Conservation (phyloP, 441 rosid species). For the Jatropha podagrica region DNA sequence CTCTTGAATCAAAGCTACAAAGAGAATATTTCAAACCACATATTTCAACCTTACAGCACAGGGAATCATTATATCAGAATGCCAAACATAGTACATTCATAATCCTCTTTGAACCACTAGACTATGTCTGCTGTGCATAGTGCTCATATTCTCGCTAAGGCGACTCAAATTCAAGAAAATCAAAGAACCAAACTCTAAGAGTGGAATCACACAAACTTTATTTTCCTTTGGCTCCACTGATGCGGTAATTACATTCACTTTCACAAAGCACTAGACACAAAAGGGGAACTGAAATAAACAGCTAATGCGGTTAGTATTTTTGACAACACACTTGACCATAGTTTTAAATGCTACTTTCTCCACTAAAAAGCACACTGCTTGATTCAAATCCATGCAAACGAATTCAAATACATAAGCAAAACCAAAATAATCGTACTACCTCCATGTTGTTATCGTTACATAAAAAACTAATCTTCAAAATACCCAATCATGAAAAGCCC, state of each 20-base stretch:
- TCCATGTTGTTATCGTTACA: not conserved
- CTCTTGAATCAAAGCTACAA: not conserved
- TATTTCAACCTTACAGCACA: not conserved
- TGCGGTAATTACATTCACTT: not conserved
- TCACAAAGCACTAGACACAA: not conserved
- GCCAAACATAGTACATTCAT: not conserved
- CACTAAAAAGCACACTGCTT: not conserved
- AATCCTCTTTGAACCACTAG: not conserved
- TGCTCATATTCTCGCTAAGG: not conserved
- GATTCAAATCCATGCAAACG: not conserved
- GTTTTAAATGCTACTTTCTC: not conserved
- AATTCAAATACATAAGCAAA: not conserved
- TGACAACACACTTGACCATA: not conserved
- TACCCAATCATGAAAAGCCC: constrained; percentile 4
- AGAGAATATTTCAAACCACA: not conserved
- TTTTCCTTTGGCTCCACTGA: not conserved
- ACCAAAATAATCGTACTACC: not conserved
- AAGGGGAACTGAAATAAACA: not conserved
- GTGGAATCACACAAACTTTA: not conserved
- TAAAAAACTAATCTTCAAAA: not conserved
- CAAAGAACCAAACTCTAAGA: not conserved
- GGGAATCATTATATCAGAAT: not conserved
- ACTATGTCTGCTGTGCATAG: not conserved
- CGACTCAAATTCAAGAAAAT: not conserved
- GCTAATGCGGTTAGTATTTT: not conserved